phyloP scores from a whole-genome alignment of 345 rosid species.

The Eucalyptus pauciflora region DNA sequence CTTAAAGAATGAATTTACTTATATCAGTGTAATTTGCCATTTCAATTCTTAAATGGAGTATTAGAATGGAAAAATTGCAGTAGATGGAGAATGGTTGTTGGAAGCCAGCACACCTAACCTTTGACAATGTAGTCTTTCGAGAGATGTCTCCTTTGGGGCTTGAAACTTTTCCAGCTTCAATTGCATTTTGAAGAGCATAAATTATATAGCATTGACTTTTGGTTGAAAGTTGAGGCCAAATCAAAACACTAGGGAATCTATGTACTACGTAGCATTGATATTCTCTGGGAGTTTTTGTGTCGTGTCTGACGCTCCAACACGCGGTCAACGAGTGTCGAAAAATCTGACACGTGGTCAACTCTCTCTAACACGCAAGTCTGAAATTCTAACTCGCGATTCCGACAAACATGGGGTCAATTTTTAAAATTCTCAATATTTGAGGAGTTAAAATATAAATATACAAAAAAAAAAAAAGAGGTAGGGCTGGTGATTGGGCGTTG shows the following conservation, averaged over 20 bases:
- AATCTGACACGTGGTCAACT: fast-evolving
- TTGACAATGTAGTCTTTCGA: background rate
- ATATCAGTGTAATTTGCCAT: background rate
- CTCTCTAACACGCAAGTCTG: fast-evolving
- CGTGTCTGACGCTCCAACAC: fast-evolving
- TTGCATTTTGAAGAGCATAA: background rate
- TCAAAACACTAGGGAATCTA: background rate
- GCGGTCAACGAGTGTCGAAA: fast-evolving
- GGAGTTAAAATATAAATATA: too few species aligned
- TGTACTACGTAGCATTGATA: background rate
- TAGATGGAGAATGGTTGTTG: background rate
- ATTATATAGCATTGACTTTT: background rate
- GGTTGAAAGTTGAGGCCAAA: background rate
- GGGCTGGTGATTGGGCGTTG: fast-evolving
- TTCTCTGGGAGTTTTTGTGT: fast-evolving
- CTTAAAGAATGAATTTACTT: background rate
- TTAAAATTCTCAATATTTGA: too few species aligned
- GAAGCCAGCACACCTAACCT: background rate
- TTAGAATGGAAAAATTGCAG: background rate
- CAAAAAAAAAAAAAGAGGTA: too few species aligned
- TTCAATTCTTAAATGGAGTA: background rate
- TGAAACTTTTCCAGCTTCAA: background rate
- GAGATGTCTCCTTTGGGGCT: background rate
- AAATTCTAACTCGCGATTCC: fast-evolving
- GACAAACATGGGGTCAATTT: fast-evolving